Conservation (phyloP, 225 moss, liverwort and hornwort species). For the Sphagnum tenellum region DNA sequence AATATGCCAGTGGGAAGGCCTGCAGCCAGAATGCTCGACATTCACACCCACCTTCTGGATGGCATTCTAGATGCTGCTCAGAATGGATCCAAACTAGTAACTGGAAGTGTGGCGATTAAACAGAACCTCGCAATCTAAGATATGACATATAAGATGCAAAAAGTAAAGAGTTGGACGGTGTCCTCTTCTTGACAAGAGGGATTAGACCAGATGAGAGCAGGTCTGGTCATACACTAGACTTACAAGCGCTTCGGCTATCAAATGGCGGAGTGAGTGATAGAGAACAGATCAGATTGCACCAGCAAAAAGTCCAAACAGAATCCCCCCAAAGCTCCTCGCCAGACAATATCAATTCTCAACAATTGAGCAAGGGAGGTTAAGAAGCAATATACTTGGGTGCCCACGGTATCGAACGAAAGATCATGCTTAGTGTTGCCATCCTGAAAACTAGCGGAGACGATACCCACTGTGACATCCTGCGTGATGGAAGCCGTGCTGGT, state of each 20-base stretch:
- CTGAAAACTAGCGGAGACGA: conserved; percentile 41
- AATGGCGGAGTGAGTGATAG: not conserved
- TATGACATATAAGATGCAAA: no score
- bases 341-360: not conserved
- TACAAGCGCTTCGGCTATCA: not conserved
- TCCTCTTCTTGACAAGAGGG: no score
- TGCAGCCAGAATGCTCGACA: no score
- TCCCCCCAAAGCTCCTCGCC: no score
- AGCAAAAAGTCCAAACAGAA: not conserved
- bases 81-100: no score
- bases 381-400: conserved; percentile 26
- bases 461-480: conserved; percentile 48
- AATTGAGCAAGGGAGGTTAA: conserved; percentile 6
- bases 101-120: no score
- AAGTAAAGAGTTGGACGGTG: no score
- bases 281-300: not conserved
- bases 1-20: no score
- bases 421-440: conserved; percentile 43
- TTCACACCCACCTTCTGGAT: no score
- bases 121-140: no score
- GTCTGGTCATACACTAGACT: conserved; percentile 1
- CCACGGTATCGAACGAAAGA: conserved; percentile 48
- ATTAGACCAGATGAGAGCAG: no score
- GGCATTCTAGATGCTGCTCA: no score
- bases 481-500: conserved; percentile 64